These are phyloP conservation scores for Begonia fuchsioides DNA, from an alignment of 306 rosid species.

Conservation along the genomic window DNA sequence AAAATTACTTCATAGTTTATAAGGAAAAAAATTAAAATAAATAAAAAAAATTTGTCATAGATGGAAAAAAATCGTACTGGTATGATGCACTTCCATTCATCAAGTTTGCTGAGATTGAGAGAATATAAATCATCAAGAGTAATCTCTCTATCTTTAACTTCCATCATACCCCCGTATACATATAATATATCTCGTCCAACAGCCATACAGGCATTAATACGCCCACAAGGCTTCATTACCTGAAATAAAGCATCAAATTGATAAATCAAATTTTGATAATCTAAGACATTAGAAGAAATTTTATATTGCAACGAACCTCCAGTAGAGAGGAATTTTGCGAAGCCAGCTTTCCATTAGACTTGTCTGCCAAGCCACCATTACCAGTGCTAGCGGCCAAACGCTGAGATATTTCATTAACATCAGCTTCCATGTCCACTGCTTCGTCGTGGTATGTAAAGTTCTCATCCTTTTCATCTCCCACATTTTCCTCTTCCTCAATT, in stretches of 20 bases:
- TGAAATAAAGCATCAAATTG: constrained; percentile 8
- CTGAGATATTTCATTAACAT: constrained; percentile 45
- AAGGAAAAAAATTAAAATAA: constrained; percentile 6
- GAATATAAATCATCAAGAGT: constrained; percentile 86
- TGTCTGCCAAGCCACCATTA: constrained; percentile 24
- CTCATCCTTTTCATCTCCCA: constrained; percentile 32
- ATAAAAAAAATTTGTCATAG: neutral
- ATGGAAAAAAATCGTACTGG: constrained; percentile 41
- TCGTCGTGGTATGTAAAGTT: constrained; percentile 31
- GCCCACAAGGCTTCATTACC: constrained; percentile 92
- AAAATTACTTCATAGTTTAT: neutral
- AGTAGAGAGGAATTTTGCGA: constrained; percentile 37
- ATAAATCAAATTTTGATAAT: neutral
- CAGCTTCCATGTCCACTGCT: constrained; percentile 22
- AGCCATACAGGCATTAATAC: constrained; percentile 85
- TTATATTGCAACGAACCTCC: constrained; percentile 46
- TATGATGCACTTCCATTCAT: constrained; percentile 97
- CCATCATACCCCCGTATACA: constrained; percentile 94
- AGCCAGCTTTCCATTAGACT: constrained; percentile 35
- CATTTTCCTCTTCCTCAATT: constrained; percentile 22
- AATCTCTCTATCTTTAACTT: constrained; percentile 76
- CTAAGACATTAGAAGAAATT: constrained; percentile 6
- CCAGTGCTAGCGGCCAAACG: constrained; percentile 33
- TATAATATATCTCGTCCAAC: constrained; percentile 78
- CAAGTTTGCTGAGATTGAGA: constrained; percentile 92